Conservation (phyloP, 1,284 basidiomycete species). For the Apiotrichum montevideense region DNA sequence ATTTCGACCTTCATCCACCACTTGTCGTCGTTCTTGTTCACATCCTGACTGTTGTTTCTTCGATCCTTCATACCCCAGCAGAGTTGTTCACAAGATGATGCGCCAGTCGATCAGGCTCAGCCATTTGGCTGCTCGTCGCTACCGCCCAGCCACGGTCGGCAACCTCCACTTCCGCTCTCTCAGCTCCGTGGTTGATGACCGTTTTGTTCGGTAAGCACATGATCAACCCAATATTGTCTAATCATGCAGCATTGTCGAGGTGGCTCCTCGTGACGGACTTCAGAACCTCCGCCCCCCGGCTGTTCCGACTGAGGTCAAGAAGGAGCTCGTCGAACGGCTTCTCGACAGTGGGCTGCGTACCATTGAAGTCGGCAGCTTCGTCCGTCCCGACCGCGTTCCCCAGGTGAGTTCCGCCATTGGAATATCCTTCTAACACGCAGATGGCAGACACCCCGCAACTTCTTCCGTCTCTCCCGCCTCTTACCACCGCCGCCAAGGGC, state of each 20-base stretch:
- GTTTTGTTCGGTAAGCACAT: conserved; percentile 2
- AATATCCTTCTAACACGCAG: conserved; percentile 45
- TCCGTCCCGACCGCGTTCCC: conserved; percentile 88
- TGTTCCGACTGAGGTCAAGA: conserved; percentile 68
- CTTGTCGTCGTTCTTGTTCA: too few species aligned
- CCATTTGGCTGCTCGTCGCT: not conserved
- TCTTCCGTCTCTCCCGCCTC: conserved; percentile 23
- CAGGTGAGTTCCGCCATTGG: conserved; percentile 62
- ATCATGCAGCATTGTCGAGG: conserved; percentile 66
- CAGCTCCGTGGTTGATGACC: not conserved
- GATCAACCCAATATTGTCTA: conserved; percentile 31
- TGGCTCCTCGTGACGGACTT: conserved; percentile 84
- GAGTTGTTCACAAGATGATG: too few species aligned
- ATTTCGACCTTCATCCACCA: too few species aligned
- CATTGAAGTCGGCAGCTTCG: conserved; percentile 87
- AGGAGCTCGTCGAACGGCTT: conserved; percentile 72
- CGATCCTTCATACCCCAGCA: too few species aligned
- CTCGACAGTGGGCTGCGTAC: conserved; percentile 62
- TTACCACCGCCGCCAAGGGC: conserved; percentile 35
- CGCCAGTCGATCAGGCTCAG: not conserved
- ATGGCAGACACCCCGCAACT: conserved; percentile 75
- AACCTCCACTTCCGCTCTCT: not conserved
- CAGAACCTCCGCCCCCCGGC: conserved; percentile 75
- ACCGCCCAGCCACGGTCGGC: not conserved
- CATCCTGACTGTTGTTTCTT: too few species aligned